Base-by-base conservation (phyloP, 495 filamentous ascomycete genomes). In the Friedmanniomyces endolithicus region DNA sequence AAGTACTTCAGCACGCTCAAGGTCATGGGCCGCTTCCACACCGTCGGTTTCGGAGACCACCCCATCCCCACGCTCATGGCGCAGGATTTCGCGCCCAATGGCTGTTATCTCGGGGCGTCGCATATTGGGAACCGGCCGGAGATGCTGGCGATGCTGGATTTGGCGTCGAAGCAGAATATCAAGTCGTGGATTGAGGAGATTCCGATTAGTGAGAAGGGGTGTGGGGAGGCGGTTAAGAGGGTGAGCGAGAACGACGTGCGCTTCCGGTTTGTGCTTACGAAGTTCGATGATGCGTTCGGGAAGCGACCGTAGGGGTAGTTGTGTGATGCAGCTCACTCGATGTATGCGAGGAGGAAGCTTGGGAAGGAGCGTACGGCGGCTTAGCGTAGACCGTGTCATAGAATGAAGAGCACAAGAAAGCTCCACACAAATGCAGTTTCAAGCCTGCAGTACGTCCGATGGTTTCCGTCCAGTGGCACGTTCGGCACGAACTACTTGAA, bases 81-180 rank as follows among this genome's bases (percentile, higher is more conserved):
- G 16, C 85, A 87, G 73, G 84, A 81, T 52, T 80, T 95, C 62
- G 74, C 86, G 48, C 66, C 66, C 41, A 90, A 88, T 61, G 88
- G 88, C 41, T 84, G 84, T 63, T 78, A 86, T 59, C 84, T 95
- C 53, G 83, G 85, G 12, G 84, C 83, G 22, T 87, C 81, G 57
- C 88, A 95, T 65, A 75, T 95, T 59, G 88, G 89, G 11, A 86
- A 81, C 63, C 71, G 89, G 11, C 75, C 75, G 25, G 89, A 95
- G 79, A 85, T 86, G 75, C 61, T 88, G 50, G 76, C 75, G 50
- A 95, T 95, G 89, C 64, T 95, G 62, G 74, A 88, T 71, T 62
- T 94, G 54, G 87, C 88, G 1, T 82, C 78, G 8, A 85, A 90
- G 61, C 86, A 87, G 78, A 81, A 82, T 1, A 77, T 95, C 53